phyloP scores from a whole-genome alignment of 1,284 basidiomycete genomes.

The Apiotrichum laibachii region DNA sequence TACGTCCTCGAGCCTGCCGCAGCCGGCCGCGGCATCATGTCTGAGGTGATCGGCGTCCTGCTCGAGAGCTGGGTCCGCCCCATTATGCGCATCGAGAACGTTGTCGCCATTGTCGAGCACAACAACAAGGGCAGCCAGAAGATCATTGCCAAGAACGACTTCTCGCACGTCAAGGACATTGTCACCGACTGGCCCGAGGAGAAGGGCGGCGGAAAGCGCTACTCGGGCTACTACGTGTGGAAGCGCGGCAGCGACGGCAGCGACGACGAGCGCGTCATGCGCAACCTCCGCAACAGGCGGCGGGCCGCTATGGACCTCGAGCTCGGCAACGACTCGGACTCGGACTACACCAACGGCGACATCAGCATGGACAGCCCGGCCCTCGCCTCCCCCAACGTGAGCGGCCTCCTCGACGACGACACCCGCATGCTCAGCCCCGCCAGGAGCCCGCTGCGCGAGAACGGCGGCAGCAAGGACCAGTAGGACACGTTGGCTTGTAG shows the following conservation, averaged over 20 bases:
- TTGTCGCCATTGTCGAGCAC: constrained; percentile 16
- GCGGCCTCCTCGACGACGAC: not conserved
- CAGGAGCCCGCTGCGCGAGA: not conserved
- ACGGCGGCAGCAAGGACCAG: not conserved
- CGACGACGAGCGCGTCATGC: constrained; percentile 9
- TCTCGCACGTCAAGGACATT: constrained; percentile 8
- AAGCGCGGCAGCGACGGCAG: constrained; percentile 3
- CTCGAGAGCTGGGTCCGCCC: constrained; percentile 12
- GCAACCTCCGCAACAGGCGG: constrained; percentile 2
- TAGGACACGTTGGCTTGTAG: not conserved
- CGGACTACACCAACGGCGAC: not conserved
- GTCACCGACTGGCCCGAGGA: constrained; percentile 24
- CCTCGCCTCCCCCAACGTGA: not conserved
- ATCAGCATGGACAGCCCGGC: not conserved
- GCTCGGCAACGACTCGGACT: not conserved
- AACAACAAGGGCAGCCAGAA: constrained; percentile 16
- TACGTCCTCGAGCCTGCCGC: constrained; percentile 20
- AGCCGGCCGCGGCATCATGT: constrained; percentile 21
- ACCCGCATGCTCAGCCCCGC: not conserved
- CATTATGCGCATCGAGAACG: constrained; percentile 13
- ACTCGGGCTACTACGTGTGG: constrained; percentile 16
- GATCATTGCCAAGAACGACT: constrained; percentile 20
- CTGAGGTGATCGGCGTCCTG: constrained; percentile 8
- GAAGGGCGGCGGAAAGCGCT: constrained; percentile 24
- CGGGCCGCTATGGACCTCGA: not conserved